Evolutionary conservation across 768 basidiomycete genomes (phyloP), one percentile per base, ranked within the genome.

Genomic region (Cyclocybe cylindracea): DNA sequence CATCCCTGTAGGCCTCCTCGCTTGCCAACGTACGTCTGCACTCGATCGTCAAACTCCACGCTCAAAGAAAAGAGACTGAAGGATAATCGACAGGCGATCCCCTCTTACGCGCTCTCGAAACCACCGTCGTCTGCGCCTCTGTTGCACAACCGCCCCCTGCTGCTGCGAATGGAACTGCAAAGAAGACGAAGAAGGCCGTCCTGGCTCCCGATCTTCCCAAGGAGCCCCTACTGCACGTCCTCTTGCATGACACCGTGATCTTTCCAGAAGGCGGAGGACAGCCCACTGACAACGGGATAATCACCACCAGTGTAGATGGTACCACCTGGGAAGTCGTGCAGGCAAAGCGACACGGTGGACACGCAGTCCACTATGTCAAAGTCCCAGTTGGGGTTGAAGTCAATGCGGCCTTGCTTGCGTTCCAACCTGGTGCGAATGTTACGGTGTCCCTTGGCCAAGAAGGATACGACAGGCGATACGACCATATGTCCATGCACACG

Each of bases 231-330:
- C 76, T 89, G 42, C 85, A 89, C 59, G 70, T 92, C 7, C 74
- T 85, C 45, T 70, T 91, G 40, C 84, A 87, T 46, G 91, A 92
- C 62, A 91, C 89, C 0, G 77, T 88, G 10, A 78, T 91, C 42
- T 92, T 91, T 64, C 90, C 91, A 0, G 89, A 91, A 67, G 90
- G 89, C 7, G 78, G 90, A 9, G 91, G 91, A 0, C 91, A 93
- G 56, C 87, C 88, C 1, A 84, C 84, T 0, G 91, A 93, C 61
- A 82, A 82, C 19, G 90, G 90, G 1, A 44, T 73, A 10, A 70
- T 91, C 31, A 73, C 64, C 5, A 81, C 69, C 2, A 74, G 71
- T 14, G 55, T 62, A 3, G 74, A 82, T 58, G 76, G 76, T n/a
- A 67, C 57, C 2, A 47, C 65, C 9, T 86, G 84, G 80, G 70